Base-by-base conservation (phyloP, 2,329 filamentous ascomycete genomes). In the Huntiella omanensis region DNA sequence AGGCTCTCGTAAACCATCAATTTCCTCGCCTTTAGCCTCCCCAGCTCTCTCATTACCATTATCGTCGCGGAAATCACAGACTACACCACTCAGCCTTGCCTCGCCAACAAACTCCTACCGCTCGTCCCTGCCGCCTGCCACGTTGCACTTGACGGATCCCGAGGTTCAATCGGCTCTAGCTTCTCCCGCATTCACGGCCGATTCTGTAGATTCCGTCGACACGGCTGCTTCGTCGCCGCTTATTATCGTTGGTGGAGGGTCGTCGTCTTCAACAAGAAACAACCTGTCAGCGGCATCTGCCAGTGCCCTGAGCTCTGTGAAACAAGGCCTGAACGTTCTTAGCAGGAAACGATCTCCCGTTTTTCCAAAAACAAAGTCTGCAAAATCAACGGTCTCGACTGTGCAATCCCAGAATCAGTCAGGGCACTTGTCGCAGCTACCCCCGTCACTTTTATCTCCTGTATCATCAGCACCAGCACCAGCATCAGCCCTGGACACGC, bases 231-330 rank as follows among this genome's bases (percentile, higher is more conserved):
- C 32, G 32, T 43, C 40, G 4, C 32, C 40, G 32, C 22, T 28
- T 28, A 28, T 28, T 28, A 7, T 28, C 22, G 22, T 28, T 28
- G 22, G 22, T 7, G 22, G 8, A 28, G 16, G 28, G 7, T n/a
- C 32, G 22, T 11, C 40, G 8, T 34, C 44, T 28, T 34, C n/a
- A 34, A 34, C 40, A 10, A 43, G 40, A 34, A 43, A 16, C 16
- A 43, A 43, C 16, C 19, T 36, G 16, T 22, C 48, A 38, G 58
- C 59, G 46, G 62, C 61, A 54, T 62, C 63, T 28, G 56, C 58
- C 48, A 61, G 60, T 57, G 54, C 58, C 42, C 55, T 62, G 54
- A 64, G 63, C 57, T 63, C 58, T 56, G 62, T 64, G 60, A 62
- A 59, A 56, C 55, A 52, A 50, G 53, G 50, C 50, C 45, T 51